A percentile compares a stretch with the other conserved stretches of the same genome.
Conservation (phyloP, 768 basidiomycete species). For the Boletus insuetus region DNA sequence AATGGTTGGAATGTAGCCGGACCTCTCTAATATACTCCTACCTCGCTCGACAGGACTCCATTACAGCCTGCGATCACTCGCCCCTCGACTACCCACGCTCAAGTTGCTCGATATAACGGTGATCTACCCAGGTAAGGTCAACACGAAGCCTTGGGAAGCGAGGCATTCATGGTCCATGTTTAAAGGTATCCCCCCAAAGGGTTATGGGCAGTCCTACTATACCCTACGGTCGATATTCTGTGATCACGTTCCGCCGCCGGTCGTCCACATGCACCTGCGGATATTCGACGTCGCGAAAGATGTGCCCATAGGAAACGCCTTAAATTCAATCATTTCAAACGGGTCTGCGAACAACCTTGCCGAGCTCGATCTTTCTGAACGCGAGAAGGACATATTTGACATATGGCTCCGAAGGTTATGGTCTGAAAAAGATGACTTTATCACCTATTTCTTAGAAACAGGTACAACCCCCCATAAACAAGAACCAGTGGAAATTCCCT, state of each 20-base stretch:
- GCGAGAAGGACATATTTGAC: conserved; percentile 70
- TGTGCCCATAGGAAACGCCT: conserved; percentile 67
- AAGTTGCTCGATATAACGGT: conserved; percentile 89
- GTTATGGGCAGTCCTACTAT: conserved; percentile 87
- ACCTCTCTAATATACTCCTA: conserved; percentile 77
- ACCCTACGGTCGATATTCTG: conserved; percentile 88
- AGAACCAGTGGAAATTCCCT: conserved; percentile 50
- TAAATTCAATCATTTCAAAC: conserved; percentile 31
- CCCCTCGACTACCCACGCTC: conserved; percentile 72
- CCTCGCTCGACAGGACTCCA: conserved; percentile 92
- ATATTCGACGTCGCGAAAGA: conserved; percentile 65
- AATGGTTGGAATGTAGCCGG: conserved; percentile 47
- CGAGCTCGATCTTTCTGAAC: conserved; percentile 51
- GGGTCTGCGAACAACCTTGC: conserved; percentile 30
- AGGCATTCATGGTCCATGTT: not conserved
- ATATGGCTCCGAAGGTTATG: conserved; percentile 80
- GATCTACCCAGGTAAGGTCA: conserved; percentile 73
- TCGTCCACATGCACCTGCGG: conserved; percentile 84
- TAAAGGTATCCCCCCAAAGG: conserved; percentile 70
- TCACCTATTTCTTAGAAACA: conserved; percentile 61
- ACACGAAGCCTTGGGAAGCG: not conserved
- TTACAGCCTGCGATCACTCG: conserved; percentile 77
- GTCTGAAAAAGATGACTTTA: conserved; percentile 78
- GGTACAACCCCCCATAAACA: conserved; percentile 41
- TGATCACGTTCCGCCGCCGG: conserved; percentile 75